Evolutionary conservation across 345 rosid species (phyloP).

Genomic region (Eucalyptus melliodora): DNA sequence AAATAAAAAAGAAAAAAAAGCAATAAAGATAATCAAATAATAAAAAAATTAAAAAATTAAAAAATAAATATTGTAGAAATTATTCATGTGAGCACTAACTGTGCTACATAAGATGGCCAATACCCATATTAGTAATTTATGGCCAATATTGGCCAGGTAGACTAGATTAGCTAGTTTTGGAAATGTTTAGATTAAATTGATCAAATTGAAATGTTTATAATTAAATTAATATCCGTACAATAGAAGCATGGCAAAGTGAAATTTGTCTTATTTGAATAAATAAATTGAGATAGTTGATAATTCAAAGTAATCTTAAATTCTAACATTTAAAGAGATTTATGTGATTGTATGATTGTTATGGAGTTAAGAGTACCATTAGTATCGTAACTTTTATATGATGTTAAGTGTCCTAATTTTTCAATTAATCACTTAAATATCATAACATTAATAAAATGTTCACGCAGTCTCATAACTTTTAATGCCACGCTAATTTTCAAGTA

Average conservation of each 20-base stretch:
- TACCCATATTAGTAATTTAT: not conserved
- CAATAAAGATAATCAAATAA: too few species aligned
- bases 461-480: not conserved
- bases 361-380: not conserved
- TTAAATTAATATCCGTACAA: rapidly evolving
- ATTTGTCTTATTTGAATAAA: not conserved
- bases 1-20: too few species aligned
- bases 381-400: too few species aligned
- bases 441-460: not conserved
- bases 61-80: too few species aligned
- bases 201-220: too few species aligned
- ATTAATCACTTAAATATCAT: not conserved
- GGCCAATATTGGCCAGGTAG: not conserved
- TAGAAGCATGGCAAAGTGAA: not conserved
- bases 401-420: not conserved
- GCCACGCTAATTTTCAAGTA: not conserved
- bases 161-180: too few species aligned
- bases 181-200: not conserved
- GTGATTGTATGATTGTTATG: not conserved
- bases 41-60: too few species aligned
- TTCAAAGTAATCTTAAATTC: not conserved
- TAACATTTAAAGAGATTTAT: not conserved
- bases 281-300: not conserved
- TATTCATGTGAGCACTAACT: not conserved
- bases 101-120: not conserved